phyloP scores from a whole-genome alignment of 345 rosid species.

The Salix exigua region DNA sequence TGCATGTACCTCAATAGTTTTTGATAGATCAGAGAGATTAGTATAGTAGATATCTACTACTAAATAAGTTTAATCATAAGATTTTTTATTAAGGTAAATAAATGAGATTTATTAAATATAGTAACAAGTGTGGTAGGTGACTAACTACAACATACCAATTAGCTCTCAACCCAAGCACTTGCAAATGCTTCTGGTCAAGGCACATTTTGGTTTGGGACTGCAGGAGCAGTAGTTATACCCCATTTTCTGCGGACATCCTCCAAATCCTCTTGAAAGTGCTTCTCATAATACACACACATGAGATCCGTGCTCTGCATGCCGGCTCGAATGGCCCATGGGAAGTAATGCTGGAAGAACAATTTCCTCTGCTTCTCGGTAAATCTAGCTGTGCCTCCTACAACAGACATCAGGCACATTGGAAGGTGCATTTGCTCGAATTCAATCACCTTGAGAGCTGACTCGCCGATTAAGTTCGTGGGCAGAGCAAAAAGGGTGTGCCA shows the following conservation, averaged over 20 bases:
- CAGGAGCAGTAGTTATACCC: slow-evolving; percentile 61
- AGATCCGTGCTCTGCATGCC: slow-evolving; percentile 58
- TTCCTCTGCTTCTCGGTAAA: slow-evolving; percentile 60
- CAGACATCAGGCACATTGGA: slow-evolving; percentile 68
- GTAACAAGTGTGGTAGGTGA: too few species aligned
- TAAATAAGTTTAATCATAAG: too few species aligned
- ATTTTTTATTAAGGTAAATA: too few species aligned
- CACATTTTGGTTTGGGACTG: slow-evolving; percentile 22
- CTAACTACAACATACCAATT: too few species aligned
- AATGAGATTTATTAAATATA: too few species aligned
- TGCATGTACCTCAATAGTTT: too few species aligned
- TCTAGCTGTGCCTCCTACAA: slow-evolving; percentile 57
- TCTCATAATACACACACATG: slow-evolving; percentile 61
- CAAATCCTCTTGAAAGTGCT: slow-evolving; percentile 66
- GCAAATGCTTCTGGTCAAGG: not conserved
- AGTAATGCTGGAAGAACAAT: slow-evolving; percentile 55
- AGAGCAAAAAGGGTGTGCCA: slow-evolving; percentile 76
- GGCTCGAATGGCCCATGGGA: slow-evolving; percentile 68
- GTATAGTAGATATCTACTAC: too few species aligned
- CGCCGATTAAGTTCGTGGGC: slow-evolving; percentile 67
- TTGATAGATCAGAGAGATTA: not conserved
- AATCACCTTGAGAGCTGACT: slow-evolving; percentile 68
- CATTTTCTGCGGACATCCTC: slow-evolving; percentile 57
- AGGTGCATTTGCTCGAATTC: slow-evolving; percentile 77
- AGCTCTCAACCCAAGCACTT: not conserved